Evolutionary conservation across 2,329 filamentous ascomycete species (phyloP).

Genomic region (Cladosporium phlei): DNA sequence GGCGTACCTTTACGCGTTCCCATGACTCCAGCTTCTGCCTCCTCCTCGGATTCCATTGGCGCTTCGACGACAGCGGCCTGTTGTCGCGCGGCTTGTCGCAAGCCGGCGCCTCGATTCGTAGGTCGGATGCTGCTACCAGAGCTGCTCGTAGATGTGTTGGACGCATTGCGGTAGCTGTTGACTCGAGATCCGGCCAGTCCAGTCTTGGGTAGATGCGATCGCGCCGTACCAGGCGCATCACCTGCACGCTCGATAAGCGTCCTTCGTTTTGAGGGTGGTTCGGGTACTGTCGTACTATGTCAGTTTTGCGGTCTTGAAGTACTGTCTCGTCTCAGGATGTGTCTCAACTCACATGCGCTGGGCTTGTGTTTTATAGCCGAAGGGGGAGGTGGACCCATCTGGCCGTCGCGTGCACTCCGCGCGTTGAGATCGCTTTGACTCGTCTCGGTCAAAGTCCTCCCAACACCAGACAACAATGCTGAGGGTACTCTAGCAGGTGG

Average conservation of each 20-base stretch:
- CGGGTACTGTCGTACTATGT: slow-evolving; percentile 34
- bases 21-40: slow-evolving; percentile 27
- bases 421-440: slow-evolving; percentile 44
- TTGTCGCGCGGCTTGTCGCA: slow-evolving; percentile 16
- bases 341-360: slow-evolving; percentile 41
- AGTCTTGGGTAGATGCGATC: slow-evolving; percentile 25
- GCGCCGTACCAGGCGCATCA: slow-evolving; percentile 36
- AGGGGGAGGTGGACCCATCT: slow-evolving; percentile 42
- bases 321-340: slow-evolving; percentile 3
- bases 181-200: slow-evolving; percentile 25
- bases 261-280: slow-evolving; percentile 48
- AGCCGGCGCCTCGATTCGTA: slow-evolving; percentile 42
- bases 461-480: slow-evolving; percentile 13
- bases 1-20: slow-evolving; percentile 44
- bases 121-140: slow-evolving; percentile 38
- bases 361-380: slow-evolving; percentile 47
- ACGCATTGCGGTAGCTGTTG: slow-evolving; percentile 42
- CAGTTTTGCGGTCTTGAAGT: slow-evolving; percentile 17
- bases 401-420: slow-evolving; percentile 34
- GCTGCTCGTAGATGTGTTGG: slow-evolving; percentile 41
- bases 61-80: slow-evolving; percentile 10
- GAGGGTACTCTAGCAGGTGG: slow-evolving; percentile 29
- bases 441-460: slow-evolving; percentile 26
- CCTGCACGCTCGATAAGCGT: slow-evolving; percentile 46
- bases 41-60: slow-evolving; percentile 34